These are phyloP conservation scores for Babesia bigemina DNA, from an alignment of 169 alveolate species.

Conservation along the genomic window DNA sequence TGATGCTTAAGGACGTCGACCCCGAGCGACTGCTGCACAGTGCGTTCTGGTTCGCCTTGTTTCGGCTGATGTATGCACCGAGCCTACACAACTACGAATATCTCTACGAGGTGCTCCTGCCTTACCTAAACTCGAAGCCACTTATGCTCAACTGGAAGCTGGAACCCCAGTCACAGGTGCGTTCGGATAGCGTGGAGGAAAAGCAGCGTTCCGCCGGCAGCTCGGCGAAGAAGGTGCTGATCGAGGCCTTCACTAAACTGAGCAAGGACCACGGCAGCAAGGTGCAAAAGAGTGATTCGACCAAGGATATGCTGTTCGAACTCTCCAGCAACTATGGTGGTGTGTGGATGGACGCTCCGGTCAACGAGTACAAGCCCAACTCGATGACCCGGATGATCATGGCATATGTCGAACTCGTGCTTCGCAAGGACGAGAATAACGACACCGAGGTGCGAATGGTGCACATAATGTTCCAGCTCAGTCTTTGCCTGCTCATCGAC, in stretches of 20 bases:
- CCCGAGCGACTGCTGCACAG: conserved; percentile 77
- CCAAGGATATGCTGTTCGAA: conserved; percentile 66
- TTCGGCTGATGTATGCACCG: conserved; percentile 77
- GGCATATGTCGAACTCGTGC: conserved; percentile 45
- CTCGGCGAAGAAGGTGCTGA: conserved; percentile 50
- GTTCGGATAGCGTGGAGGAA: conserved; percentile 24
- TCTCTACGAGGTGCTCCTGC: conserved; percentile 80
- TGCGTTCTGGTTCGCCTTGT: conserved; percentile 82
- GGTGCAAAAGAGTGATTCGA: conserved; percentile 20
- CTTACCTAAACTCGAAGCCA: conserved; percentile 76
- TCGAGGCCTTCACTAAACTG: conserved; percentile 56
- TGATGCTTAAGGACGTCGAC: conserved; percentile 74
- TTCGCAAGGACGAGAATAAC: conserved; percentile 35
- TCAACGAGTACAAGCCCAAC: conserved; percentile 62
- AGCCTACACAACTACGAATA: conserved; percentile 76
- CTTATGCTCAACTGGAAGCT: conserved; percentile 77
- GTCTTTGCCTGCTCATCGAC: conserved; percentile 52
- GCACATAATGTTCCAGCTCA: conserved; percentile 58
- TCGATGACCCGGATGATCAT: conserved; percentile 50
- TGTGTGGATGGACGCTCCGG: conserved; percentile 71
- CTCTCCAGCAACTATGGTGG: conserved; percentile 70
- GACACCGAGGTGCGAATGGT: conserved; percentile 52
- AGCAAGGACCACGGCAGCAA: conserved; percentile 43
- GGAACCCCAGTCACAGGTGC: conserved; percentile 39
- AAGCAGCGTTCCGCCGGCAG: conserved; percentile 7